Base-by-base conservation (phyloP, 495 filamentous ascomycete genomes). In the Parathielavia hyrcaniae region DNA sequence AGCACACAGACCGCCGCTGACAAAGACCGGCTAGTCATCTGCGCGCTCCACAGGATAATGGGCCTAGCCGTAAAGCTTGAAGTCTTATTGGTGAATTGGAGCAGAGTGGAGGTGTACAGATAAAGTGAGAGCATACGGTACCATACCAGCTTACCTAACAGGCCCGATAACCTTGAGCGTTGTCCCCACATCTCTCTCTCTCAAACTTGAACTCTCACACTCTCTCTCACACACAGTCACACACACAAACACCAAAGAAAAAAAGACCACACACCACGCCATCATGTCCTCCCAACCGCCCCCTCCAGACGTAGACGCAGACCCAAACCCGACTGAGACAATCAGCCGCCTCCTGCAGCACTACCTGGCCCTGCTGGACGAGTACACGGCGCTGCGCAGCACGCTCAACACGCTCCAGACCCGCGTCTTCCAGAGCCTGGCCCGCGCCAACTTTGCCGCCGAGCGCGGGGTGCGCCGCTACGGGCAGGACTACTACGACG, bases 391-490 rank as follows among this genome's bases (percentile, higher is more conserved):
- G 30, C 71, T 88, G 19, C 83, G 84, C 36, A 66, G 71, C 32
- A 63, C 77, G 19, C 73, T 93, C 12, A 72, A 73, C 38, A 65
- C 69, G 23, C 69, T 81, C 20, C 75, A 91, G 26, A 77, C 83
- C 19, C 79, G 77, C 58, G 67, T 78, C 35, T 74, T 72, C 61
- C 77, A 77, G 23, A 61, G 71, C 70, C 77, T 91, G 19, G 83
- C 87, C 23, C 81, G 85, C 53, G 86, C 87, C 45, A 89, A 89
- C 68, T 89, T 87, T 50, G 75, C 79, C 19, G 84, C 82, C 46
- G 75, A 81, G 44, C 78, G 83, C 12, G 84, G 84, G 11, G 66
- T 81, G 50, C 73, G 60, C 80, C 19, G 38, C 48, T 89, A 85
- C 68, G 86, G 85, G 22, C 74, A 74, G 50, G 85, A 88, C 58